Percentiles rank a stretch among this genome's conserved stretches.
Conservation (phyloP, 805 yeast species). For the Tetrapisispora arboricola region DNA sequence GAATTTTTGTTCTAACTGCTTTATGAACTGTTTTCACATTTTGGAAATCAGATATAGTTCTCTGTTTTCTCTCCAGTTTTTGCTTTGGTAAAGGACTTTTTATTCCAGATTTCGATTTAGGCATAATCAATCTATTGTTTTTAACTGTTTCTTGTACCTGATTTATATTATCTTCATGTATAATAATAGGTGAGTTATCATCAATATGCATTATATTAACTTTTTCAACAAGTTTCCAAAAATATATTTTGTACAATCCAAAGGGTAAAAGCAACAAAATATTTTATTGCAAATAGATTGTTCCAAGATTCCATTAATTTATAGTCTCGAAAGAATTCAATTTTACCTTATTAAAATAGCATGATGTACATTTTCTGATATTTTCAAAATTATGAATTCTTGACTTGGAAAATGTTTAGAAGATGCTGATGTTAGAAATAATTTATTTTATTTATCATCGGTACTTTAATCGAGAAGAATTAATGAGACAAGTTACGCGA, state of each 20-base stretch:
- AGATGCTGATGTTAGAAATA: background rate
- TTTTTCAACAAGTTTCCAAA: no score
- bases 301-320: no score
- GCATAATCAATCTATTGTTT: background rate
- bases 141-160: background rate
- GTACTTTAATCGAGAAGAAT: background rate
- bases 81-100: background rate
- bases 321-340: no score
- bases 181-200: background rate
- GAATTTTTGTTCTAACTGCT: slow-evolving; percentile 4
- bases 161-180: no score
- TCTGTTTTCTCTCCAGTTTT: slow-evolving; percentile 10
- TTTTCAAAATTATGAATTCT: no score
- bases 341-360: no score
- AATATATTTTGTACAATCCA: no score
- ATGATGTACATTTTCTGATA: no score
- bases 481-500: background rate
- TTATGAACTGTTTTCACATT: slow-evolving; percentile 14
- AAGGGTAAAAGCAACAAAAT: no score
- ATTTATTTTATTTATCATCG: background rate
- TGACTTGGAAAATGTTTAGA: no score
- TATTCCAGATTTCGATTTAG: background rate
- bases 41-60: slow-evolving; percentile 24
- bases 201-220: background rate
- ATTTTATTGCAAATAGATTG: no score